phyloP scores from a whole-genome alignment of 106 monocot species.

The Chionographis japonica region DNA sequence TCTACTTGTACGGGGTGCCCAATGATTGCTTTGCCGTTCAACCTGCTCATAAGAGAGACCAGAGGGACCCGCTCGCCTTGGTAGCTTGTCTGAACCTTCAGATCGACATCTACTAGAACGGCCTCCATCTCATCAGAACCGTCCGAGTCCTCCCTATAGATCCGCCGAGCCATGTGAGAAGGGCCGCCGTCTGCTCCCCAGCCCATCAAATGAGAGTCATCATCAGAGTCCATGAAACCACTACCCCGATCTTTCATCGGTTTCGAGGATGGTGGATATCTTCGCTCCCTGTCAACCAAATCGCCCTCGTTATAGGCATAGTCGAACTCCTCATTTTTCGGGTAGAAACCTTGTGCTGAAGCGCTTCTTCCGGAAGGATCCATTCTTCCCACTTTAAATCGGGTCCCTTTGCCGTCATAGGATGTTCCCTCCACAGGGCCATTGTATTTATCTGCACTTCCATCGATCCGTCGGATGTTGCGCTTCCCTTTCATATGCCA shows the following conservation, averaged over 20 bases:
- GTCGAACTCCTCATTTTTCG: conserved; percentile 13
- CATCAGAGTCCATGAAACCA: conserved; percentile 34
- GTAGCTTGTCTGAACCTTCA: conserved; percentile 70
- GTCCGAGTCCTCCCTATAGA: conserved; percentile 31
- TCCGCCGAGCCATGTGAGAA: conserved; percentile 10
- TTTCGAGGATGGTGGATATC: conserved; percentile 17
- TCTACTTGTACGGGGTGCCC: conserved; percentile 90
- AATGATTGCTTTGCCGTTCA: conserved; percentile 95
- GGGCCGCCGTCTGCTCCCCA: conserved; percentile 27
- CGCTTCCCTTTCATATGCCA: conserved; percentile 32
- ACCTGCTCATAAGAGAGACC: conserved; percentile 90
- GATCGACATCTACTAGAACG: conserved; percentile 34
- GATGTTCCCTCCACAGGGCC: not conserved
- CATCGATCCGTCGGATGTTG: conserved; percentile 8
- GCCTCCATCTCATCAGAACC: conserved; percentile 12
- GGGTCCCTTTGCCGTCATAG: conserved; percentile 15
- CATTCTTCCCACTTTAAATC: conserved; percentile 10
- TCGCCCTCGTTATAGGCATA: conserved; percentile 14
- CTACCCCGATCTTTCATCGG: conserved; percentile 8
- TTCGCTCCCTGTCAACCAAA: conserved; percentile 12
- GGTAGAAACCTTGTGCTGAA: conserved; percentile 3
- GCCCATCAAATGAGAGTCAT: conserved; percentile 24
- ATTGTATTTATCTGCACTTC: conserved; percentile 10
- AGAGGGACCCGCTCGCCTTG: conserved; percentile 92
- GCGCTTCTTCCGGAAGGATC: conserved; percentile 9